Evolutionary conservation across 306 rosid genomes (phyloP).

Genomic region (Glycine tomentella): DNA sequence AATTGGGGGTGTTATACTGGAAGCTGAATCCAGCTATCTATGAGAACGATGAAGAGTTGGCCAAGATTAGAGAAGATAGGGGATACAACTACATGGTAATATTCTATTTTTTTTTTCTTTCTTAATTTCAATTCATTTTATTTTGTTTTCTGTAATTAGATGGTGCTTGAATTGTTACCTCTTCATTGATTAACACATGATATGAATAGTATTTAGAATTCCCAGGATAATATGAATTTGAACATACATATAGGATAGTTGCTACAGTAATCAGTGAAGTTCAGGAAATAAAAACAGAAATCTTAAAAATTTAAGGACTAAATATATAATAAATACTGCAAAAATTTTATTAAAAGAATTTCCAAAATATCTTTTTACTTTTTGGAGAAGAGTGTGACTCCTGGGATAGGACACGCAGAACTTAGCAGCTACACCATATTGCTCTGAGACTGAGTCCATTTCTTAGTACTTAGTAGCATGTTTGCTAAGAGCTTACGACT

Average conservation of each 20-base stretch:
- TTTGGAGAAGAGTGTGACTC: background rate
- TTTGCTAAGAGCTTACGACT: background rate
- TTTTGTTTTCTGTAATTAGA: background rate
- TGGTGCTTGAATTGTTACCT: background rate
- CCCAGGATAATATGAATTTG: background rate
- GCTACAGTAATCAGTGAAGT: no score
- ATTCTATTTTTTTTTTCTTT: background rate
- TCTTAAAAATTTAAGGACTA: no score
- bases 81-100: constrained; percentile 86
- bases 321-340: no score
- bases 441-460: background rate
- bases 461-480: background rate
- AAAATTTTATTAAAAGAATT: no score
- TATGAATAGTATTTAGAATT: background rate
- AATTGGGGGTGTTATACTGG: constrained; percentile 55
- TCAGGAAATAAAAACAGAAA: no score
- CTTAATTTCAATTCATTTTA: background rate
- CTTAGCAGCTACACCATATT: background rate
- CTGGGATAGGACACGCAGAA: no score
- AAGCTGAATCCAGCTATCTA: constrained; percentile 54
- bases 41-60: constrained; percentile 72
- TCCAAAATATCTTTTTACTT: no score
- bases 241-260: no score
- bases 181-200: background rate
- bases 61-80: constrained; percentile 70